phyloP scores from a whole-genome alignment of 2,329 filamentous ascomycete species.

The Cladophialophora carrionii region DNA sequence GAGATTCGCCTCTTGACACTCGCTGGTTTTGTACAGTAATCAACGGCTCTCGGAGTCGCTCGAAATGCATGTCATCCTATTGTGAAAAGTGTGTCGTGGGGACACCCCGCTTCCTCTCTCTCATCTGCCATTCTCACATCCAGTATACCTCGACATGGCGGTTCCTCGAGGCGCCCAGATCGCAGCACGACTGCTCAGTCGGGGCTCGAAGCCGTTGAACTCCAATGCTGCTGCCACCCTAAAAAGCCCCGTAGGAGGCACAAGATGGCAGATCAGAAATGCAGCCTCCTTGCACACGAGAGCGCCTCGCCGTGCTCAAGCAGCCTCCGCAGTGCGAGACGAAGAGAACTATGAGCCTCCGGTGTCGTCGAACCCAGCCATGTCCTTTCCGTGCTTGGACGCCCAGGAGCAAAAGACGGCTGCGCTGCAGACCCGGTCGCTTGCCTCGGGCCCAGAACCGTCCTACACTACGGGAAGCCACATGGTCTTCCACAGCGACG shows the following conservation, averaged over 20 bases:
- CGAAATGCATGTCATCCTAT: not conserved
- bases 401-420: constrained; percentile 78
- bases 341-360: constrained; percentile 39
- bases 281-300: constrained; percentile 28
- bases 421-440: constrained; percentile 63
- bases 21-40: too few species aligned
- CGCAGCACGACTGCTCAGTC: constrained; percentile 35
- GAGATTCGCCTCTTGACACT: not conserved
- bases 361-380: constrained; percentile 72
- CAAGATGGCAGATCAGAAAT: constrained; percentile 15
- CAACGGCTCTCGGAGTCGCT: not conserved
- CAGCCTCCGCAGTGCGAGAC: constrained; percentile 28
- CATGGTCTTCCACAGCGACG: constrained; percentile 70
- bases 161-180: constrained; percentile 36
- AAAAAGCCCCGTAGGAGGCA: not conserved
- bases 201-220: constrained; percentile 27
- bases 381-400: constrained; percentile 89
- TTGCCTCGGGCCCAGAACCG: constrained; percentile 81
- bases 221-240: constrained; percentile 10
- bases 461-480: constrained; percentile 92
- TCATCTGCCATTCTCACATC: not conserved
- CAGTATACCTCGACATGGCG: constrained; percentile 29
- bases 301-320: constrained; percentile 32
- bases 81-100: constrained; percentile 3
- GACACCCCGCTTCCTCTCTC: not conserved